Conservation (phyloP, 352 stramenopile genomes). For the Pythium periplocum region DNA sequence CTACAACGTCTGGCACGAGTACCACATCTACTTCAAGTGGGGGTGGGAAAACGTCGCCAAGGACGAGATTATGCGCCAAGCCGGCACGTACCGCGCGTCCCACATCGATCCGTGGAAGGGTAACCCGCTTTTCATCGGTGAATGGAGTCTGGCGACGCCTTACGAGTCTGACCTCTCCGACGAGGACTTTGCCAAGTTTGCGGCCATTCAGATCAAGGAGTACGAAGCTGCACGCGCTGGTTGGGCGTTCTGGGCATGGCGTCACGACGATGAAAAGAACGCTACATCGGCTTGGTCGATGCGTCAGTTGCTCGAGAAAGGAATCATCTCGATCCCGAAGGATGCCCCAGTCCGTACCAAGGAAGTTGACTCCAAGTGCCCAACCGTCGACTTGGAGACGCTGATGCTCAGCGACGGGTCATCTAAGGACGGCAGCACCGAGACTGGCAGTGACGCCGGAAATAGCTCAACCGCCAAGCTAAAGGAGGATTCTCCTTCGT, state of each 20-base stretch:
- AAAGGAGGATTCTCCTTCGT: too few species aligned
- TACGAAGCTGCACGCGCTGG: constrained; percentile 8
- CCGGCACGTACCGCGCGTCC: constrained; percentile 18
- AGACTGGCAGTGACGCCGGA: too few species aligned
- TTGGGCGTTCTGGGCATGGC: constrained; percentile 10
- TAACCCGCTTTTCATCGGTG: constrained; percentile 37
- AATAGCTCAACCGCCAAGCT: too few species aligned
- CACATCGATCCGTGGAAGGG: constrained; percentile 20
- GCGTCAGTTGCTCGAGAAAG: constrained; percentile 12
- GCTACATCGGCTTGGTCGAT: constrained; percentile 4
- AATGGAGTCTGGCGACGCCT: constrained; percentile 43
- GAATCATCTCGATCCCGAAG: constrained; percentile 10
- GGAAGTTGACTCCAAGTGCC: too few species aligned
- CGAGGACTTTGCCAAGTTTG: constrained; percentile 24
- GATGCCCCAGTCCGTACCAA: too few species aligned
- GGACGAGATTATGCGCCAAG: constrained; percentile 13
- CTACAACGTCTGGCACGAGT: constrained; percentile 54
- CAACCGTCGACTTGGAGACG: too few species aligned
- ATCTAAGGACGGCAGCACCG: too few species aligned
- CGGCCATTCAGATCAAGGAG: constrained; percentile 24
- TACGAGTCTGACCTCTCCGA: constrained; percentile 23
- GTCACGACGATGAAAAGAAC: constrained; percentile 6
- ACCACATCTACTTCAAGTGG: constrained; percentile 51
- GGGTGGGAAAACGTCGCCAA: constrained; percentile 25
- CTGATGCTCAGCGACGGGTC: too few species aligned